Percentiles rank a stretch among this genome's conserved stretches.
Evolutionary conservation across 352 stramenopile species (phyloP).

Genomic region (Phytophthora tubulina): DNA sequence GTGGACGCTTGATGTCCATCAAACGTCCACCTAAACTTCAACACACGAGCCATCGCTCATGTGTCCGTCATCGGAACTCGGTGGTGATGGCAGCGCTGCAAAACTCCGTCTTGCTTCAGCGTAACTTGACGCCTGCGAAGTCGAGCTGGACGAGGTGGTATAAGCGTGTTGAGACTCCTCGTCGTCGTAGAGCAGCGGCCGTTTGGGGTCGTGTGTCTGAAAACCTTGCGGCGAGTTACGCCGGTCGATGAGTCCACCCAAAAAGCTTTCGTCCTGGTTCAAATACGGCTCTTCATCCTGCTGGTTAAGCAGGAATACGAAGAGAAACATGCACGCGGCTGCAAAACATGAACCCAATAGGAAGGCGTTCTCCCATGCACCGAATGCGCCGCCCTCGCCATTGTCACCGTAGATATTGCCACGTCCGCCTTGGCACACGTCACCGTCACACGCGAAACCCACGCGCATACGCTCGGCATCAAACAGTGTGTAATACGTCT

Average conservation of each 20-base stretch:
- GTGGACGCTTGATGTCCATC: too few species aligned
- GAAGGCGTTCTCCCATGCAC: constrained; percentile 72
- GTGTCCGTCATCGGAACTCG: constrained; percentile 25
- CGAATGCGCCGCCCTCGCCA: constrained; percentile 53
- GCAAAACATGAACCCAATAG: constrained; percentile 77
- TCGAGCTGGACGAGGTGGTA: constrained; percentile 29
- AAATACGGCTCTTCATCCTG: constrained; percentile 60
- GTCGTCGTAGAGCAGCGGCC: constrained; percentile 63
- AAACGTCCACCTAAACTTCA: constrained; percentile 34
- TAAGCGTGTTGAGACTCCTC: constrained; percentile 41
- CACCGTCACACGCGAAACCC: constrained; percentile 87
- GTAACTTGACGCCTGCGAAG: constrained; percentile 57
- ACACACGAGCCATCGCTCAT: constrained; percentile 38
- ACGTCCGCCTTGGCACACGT: constrained; percentile 77
- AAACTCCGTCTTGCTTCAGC: constrained; percentile 67
- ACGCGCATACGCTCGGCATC: constrained; percentile 90
- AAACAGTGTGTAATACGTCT: constrained; percentile 94
- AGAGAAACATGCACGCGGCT: constrained; percentile 80
- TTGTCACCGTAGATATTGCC: constrained; percentile 70
- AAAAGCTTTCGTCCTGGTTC: constrained; percentile 35
- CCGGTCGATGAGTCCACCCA: constrained; percentile 46
- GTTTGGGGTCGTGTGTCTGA: constrained; percentile 65
- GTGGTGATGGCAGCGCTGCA: constrained; percentile 50
- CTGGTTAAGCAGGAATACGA: constrained; percentile 86
- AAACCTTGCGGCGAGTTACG: constrained; percentile 27